Evolutionary conservation across 2,329 filamentous ascomycete genomes (phyloP).

Genomic region (Fusarium verticillioides): DNA sequence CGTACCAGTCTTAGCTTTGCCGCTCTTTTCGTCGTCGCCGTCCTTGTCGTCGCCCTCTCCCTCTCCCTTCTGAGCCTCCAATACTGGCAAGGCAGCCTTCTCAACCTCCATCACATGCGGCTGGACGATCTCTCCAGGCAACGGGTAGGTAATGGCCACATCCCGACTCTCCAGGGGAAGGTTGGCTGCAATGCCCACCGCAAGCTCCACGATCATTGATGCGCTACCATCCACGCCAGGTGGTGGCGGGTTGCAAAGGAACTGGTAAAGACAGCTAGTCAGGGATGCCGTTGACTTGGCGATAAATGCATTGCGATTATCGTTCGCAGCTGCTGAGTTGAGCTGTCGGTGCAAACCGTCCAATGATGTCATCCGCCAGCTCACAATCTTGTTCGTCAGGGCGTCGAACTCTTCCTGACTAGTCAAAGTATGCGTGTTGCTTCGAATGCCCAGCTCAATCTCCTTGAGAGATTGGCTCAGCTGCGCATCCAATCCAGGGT

Average conservation of each 20-base stretch:
- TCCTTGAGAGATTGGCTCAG: conserved; percentile 84
- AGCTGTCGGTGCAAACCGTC: conserved; percentile 85
- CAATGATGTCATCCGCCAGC: conserved; percentile 92
- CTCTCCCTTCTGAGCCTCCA: conserved; percentile 60
- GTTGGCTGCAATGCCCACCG: conserved; percentile 85
- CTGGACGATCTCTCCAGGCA: conserved; percentile 78
- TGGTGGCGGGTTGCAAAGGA: conserved; percentile 80
- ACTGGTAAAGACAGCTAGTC: conserved; percentile 75
- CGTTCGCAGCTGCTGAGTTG: conserved; percentile 70
- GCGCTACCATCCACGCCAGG: conserved; percentile 87
- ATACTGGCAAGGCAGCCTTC: conserved; percentile 72
- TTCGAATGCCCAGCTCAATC: conserved; percentile 88
- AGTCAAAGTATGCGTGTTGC: conserved; percentile 76
- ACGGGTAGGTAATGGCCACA: conserved; percentile 85
- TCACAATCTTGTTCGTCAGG: conserved; percentile 85
- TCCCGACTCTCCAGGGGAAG: conserved; percentile 92
- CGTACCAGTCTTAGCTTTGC: conserved; percentile 62
- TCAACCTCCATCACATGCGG: conserved; percentile 88
- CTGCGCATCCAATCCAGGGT: conserved; percentile 82
- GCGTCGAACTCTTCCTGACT: conserved; percentile 92
- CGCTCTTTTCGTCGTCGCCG: conserved; percentile 57
- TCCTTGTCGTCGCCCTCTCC: conserved; percentile 57
- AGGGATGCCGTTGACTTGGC: conserved; percentile 75
- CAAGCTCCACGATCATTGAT: conserved; percentile 92
- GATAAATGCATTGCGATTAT: conserved; percentile 76